These are phyloP conservation scores for Amaranthus hypochondriacus DNA, from an alignment of 148 eudicot genomes.

Conservation along the genomic window DNA sequence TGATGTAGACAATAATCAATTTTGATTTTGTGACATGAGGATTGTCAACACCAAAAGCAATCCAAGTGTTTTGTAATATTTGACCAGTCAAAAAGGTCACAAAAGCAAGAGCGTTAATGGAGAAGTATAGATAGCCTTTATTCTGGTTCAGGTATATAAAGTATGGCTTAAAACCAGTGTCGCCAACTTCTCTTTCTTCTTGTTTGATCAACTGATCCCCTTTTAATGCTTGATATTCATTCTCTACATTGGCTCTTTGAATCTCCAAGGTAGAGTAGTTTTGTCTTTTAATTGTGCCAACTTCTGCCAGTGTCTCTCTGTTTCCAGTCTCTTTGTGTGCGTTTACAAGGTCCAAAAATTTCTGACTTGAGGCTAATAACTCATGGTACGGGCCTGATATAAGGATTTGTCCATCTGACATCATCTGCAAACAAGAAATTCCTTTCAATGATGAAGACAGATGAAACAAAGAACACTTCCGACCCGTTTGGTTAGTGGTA, in stretches of 20 bases:
- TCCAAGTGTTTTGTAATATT: constrained; percentile 72
- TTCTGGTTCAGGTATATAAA: constrained; percentile 55
- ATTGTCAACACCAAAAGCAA: constrained; percentile 80
- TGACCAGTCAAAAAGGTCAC: constrained; percentile 47
- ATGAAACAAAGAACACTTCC: too few relatives aligned
- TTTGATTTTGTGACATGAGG: constrained; percentile 44
- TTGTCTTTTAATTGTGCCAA: constrained; percentile 22
- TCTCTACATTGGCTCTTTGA: constrained; percentile 22
- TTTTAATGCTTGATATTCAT: constrained; percentile 23
- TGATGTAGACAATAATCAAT: constrained; percentile 61
- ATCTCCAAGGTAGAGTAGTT: constrained; percentile 37
- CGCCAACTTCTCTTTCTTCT: constrained; percentile 77
- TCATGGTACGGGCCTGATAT: too few relatives aligned
- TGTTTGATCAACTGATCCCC: constrained; percentile 66
- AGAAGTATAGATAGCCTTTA: constrained; percentile 50
- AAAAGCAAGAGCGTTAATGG: constrained; percentile 40
- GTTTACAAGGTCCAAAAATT: too few relatives aligned
- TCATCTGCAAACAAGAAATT: too few relatives aligned
- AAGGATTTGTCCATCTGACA: too few relatives aligned
- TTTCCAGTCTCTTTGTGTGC: too few relatives aligned
- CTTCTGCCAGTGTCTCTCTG: constrained; percentile 25
- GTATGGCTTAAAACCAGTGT: constrained; percentile 68
- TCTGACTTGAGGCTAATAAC: too few relatives aligned
- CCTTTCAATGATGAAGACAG: too few relatives aligned
- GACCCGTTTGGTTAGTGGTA: too few relatives aligned